Evolutionary conservation across 179 eudicot species (phyloP).

Genomic region (Silene noctiflora): DNA sequence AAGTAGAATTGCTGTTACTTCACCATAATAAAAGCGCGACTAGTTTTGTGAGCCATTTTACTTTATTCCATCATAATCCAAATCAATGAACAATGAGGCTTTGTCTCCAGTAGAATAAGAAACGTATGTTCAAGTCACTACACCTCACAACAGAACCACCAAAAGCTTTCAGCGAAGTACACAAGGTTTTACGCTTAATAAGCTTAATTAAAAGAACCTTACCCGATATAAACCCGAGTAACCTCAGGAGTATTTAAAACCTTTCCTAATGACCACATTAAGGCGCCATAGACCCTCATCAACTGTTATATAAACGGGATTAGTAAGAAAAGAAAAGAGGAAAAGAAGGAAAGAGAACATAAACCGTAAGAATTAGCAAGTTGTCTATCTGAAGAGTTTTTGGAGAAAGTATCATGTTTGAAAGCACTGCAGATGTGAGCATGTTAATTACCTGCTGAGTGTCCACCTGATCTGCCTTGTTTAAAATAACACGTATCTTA

Average conservation of each 20-base stretch:
- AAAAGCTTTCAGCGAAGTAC: not conserved
- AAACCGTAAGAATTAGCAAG: not conserved
- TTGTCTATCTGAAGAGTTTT: not conserved
- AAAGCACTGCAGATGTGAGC: not conserved
- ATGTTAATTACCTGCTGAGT: constrained; percentile 68
- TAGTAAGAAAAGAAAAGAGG: not conserved
- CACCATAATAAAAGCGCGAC: not conserved
- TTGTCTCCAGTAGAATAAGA: not conserved
- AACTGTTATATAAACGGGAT: constrained; percentile 39
- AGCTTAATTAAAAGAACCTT: constrained; percentile 22
- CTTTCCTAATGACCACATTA: constrained; percentile 99
- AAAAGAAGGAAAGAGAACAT: too few species aligned
- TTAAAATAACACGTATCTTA: constrained; percentile 86
- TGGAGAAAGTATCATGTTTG: not conserved
- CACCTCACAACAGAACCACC: not conserved
- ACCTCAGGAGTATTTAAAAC: constrained; percentile 95
- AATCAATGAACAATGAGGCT: not conserved
- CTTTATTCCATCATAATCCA: not conserved
- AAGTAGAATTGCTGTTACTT: not conserved
- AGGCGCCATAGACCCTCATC: constrained; percentile 98
- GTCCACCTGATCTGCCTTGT: constrained; percentile 96
- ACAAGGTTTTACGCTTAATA: not conserved
- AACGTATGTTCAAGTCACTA: not conserved
- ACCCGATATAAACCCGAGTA: constrained; percentile 93
- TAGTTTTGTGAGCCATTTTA: not conserved